Evolutionary conservation across 768 basidiomycete genomes (phyloP), one percentile per base, ranked within the genome.

Genomic region (Lactarius sanguifluus): DNA sequence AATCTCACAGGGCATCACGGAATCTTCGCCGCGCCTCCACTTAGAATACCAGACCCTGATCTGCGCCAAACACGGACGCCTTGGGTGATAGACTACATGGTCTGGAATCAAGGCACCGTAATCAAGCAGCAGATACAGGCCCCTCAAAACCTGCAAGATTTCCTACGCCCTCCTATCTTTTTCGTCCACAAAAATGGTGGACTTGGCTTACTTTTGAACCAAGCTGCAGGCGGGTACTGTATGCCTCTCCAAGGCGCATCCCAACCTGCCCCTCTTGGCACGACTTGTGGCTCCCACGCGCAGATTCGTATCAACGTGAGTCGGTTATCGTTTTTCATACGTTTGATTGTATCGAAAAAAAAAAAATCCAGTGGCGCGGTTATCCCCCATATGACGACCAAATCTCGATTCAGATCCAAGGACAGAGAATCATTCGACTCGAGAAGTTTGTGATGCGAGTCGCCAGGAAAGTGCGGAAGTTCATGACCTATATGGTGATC

Each of bases 221-320:
- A 36, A 0, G 66, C 57, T 5, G 57, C 41, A 5, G 62, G 5
- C 2, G 62, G 62, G 7, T 1, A 59, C 15, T 43, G 50, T 10
- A 25, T 28, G 57, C 20, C 8, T 40, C 66, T 67, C 36, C 50
- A n/a, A 16, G 57, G 25, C 5, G 66, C 61, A 23, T 45, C 52
- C 1, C 12, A 45, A 25, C 25, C 25, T 9, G 61, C 61, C 13
- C 38, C 40, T 25, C 50, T 67, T 10, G 66, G 50, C 50, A 0
- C 57, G 6, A 36, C 1, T 23, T 7, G 45, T 9, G 12, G 50
- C 18, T 3, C n/a, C 18, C 61, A 67, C 23, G 52, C 66, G 28
- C 61, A 67, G 43, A 67, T 67, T 63, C 66, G 66, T 30, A 63
- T 67, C 23, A 59, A 63, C 15, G 66, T 67, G 25, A 59, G 62